Evolutionary conservation across 139 green algal genomes (phyloP).

Genomic region (Ulvella scutata): DNA sequence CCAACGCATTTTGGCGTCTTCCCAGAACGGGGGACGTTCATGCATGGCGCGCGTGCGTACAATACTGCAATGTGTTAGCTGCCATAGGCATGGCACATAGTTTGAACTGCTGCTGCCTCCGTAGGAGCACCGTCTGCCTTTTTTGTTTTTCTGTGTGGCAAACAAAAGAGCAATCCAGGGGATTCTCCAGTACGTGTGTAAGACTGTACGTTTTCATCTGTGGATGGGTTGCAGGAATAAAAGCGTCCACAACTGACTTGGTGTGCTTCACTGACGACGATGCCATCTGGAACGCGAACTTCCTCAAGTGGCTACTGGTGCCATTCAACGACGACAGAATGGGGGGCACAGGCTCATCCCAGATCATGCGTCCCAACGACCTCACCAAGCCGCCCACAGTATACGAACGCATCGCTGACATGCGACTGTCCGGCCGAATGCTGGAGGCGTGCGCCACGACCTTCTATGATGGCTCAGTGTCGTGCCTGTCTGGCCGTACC

Average conservation of each 20-base stretch:
- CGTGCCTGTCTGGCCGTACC: background rate
- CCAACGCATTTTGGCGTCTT: too few relatives aligned
- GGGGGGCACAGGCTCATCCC: background rate
- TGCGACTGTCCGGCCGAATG: background rate
- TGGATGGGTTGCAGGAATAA: background rate
- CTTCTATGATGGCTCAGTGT: background rate
- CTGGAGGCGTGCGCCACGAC: background rate
- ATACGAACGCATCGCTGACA: background rate
- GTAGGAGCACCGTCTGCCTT: too few relatives aligned
- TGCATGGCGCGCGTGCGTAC: too few relatives aligned
- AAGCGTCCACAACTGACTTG: background rate
- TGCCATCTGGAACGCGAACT: background rate
- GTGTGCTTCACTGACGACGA: background rate
- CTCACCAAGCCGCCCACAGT: background rate
- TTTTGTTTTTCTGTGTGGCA: too few relatives aligned
- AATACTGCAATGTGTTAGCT: too few relatives aligned
- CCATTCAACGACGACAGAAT: background rate
- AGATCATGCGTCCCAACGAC: background rate
- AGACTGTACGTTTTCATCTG: too few relatives aligned
- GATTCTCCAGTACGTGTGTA: too few relatives aligned
- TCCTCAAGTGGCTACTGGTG: conserved; percentile 1
- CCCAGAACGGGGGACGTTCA: too few relatives aligned
- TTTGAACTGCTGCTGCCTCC: too few relatives aligned
- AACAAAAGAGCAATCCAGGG: too few relatives aligned
- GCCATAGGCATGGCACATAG: too few relatives aligned